These are phyloP conservation scores for Lachnellula suecica DNA, from an alignment of 2,329 filamentous ascomycete species.

Conservation along the genomic window DNA sequence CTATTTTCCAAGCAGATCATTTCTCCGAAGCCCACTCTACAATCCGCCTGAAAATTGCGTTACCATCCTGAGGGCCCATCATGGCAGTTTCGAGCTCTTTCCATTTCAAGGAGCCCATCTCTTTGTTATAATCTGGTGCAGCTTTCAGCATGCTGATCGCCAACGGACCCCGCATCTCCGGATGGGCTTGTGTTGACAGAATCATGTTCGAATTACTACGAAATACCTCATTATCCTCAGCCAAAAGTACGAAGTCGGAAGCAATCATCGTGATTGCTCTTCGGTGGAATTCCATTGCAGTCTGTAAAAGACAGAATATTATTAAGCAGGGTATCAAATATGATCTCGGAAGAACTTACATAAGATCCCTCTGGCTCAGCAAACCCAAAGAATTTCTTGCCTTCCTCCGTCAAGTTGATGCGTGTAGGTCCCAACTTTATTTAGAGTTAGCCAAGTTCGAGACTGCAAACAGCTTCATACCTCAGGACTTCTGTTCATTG, in stretches of 20 bases:
- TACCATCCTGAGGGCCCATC: neutral
- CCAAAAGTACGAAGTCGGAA: neutral
- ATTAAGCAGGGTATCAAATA: neutral
- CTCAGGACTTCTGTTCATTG: constrained; percentile 28
- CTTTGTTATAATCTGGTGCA: neutral
- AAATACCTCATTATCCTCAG: neutral
- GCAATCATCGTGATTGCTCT: constrained; percentile 26
- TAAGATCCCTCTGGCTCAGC: constrained; percentile 29
- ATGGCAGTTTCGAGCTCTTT: neutral
- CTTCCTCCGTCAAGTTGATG: constrained; percentile 37
- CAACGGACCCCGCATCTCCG: constrained; percentile 1
- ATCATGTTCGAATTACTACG: neutral
- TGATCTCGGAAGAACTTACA: neutral
- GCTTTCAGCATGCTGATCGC: neutral
- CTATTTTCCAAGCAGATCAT: too few species aligned
- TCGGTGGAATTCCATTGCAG: constrained; percentile 38
- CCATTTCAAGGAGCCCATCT: neutral
- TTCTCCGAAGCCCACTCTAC: neutral
- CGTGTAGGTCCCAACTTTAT: constrained; percentile 40
- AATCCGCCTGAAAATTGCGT: neutral
- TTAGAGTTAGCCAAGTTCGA: neutral
- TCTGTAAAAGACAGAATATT: neutral
- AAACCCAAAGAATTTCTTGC: constrained; percentile 38
- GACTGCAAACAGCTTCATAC: neutral
- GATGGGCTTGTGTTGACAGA: constrained; percentile 1